phyloP scores from a whole-genome alignment of 208 protist genomes.

The Naegleria fowleri region DNA sequence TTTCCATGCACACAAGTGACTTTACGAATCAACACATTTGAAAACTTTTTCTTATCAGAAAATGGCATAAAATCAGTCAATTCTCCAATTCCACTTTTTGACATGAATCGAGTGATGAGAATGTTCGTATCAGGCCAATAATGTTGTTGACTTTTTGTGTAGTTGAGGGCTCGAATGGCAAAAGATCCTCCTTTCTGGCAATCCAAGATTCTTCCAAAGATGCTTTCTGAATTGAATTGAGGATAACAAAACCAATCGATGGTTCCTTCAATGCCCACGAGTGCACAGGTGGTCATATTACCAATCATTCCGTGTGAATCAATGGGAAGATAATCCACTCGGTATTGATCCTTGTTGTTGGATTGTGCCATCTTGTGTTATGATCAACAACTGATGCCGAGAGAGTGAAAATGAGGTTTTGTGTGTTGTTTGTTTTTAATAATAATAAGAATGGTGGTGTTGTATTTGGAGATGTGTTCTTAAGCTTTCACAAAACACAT shows the following conservation, averaged over 20 bases:
- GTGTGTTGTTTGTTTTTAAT: too few species aligned
- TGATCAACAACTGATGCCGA: too few species aligned
- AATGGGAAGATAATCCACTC: constrained; percentile 46
- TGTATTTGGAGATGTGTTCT: too few species aligned
- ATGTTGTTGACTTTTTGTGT: constrained; percentile 31
- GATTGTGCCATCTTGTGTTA: not conserved
- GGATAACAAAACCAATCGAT: constrained; percentile 53
- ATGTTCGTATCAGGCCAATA: constrained; percentile 46
- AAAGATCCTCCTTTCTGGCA: constrained; percentile 29
- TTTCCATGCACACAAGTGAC: constrained; percentile 40
- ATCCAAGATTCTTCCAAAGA: constrained; percentile 24
- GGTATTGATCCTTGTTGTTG: not conserved
- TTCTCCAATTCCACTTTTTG: constrained; percentile 38
- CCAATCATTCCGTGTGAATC: constrained; percentile 51
- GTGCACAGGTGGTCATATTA: constrained; percentile 47
- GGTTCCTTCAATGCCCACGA: constrained; percentile 39
- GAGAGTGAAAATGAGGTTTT: too few species aligned
- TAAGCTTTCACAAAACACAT: too few species aligned
- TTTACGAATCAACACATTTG: not conserved
- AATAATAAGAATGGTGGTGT: too few species aligned
- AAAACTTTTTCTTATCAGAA: not conserved
- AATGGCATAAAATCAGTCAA: constrained; percentile 45
- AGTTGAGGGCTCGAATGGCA: not conserved
- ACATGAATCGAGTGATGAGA: constrained; percentile 38
- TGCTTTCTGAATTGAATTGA: constrained; percentile 41